A percentile compares a stretch with the other conserved stretches of the same genome.
These are phyloP conservation scores for Fusarium zealandicum DNA, from an alignment of 2,329 filamentous ascomycete genomes.

Conservation along the genomic window DNA sequence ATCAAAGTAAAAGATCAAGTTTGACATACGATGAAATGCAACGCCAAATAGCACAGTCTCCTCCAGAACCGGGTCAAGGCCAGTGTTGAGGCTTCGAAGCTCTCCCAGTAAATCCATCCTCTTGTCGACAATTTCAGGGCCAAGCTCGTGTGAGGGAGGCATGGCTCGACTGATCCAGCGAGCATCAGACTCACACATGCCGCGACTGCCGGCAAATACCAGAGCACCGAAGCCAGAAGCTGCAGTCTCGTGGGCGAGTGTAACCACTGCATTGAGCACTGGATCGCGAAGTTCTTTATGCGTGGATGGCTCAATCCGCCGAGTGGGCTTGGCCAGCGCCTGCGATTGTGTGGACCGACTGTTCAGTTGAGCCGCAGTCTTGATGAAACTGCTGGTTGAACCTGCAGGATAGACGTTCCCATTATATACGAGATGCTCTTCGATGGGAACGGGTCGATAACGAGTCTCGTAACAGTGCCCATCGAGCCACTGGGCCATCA, in stretches of 20 bases:
- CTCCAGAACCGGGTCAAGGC: slow-evolving; percentile 70
- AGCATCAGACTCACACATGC: slow-evolving; percentile 73
- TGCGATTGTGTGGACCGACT: slow-evolving; percentile 44
- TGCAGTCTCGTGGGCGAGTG: slow-evolving; percentile 73
- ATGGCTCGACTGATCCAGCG: slow-evolving; percentile 71
- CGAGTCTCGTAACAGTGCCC: slow-evolving; percentile 76
- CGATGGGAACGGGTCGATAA: slow-evolving; percentile 77
- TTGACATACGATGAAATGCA: slow-evolving; percentile 70
- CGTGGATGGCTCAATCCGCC: slow-evolving; percentile 61
- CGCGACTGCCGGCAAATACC: slow-evolving; percentile 76
- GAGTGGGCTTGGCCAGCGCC: slow-evolving; percentile 50
- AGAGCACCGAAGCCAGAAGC: slow-evolving; percentile 73
- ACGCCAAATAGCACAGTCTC: slow-evolving; percentile 72
- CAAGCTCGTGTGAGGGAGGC: slow-evolving; percentile 57
- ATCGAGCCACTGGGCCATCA: slow-evolving; percentile 73
- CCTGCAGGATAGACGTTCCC: slow-evolving; percentile 70
- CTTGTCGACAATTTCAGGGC: slow-evolving; percentile 59
- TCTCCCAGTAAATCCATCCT: slow-evolving; percentile 71
- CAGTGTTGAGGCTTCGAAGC: slow-evolving; percentile 69
- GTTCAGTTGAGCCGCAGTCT: slow-evolving; percentile 61
- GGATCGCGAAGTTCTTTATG: slow-evolving; percentile 70
- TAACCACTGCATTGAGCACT: slow-evolving; percentile 73
- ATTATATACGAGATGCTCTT: slow-evolving; percentile 77
- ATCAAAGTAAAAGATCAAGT: neutral
- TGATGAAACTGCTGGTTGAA: slow-evolving; percentile 62